Evolutionary conservation across 1,139 yeast genomes (phyloP), one percentile per base, ranked within the genome.

Genomic region (Saccharomycopsis crataegensis): DNA sequence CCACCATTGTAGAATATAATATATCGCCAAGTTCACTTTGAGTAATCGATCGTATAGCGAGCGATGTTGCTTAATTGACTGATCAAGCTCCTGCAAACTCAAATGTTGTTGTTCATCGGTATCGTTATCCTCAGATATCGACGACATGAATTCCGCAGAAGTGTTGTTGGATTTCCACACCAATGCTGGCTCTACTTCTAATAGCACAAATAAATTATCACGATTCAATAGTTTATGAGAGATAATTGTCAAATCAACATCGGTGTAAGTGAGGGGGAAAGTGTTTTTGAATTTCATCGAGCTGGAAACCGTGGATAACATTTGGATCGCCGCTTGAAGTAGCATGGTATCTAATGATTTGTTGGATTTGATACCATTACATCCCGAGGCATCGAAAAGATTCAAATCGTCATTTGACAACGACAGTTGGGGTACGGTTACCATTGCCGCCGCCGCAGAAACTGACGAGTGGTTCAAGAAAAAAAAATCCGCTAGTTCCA

Each of bases 21-120:
- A 45, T 8, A 38, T 46, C 14, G 32, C 14, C 37, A 46, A 28
- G 34, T 50, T 50, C n/a, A 48, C 33, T 16, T 50, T 50, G 7
- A 45, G 17, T 6, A 44, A 34, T 22, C 38, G 36, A 32, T 48
- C 52, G 28, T 14, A 50, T n/a, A 36, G 48, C 14, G 49, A 37
- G 9, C 43, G 14, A 5, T 34, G 17, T 6, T 22, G 33, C 12
- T 32, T 40, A 3, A 49, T 31, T 17, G 28, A 12, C 28, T 37
- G 12, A 6, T 46, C 40, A 6, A 50, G 22, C 12, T 50, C 34
- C 11, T 34, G 2, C 7, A 46, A 8, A 3, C n/a, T 3, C 12
- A 40, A 17, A 16, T n/a, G 28, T 9, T 2, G 44, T 16, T 11
- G 45, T n/a, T 14, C 34, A 8, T 44, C 47, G 6, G 12, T 11